phyloP scores from a whole-genome alignment of 2,329 filamentous ascomycete species.

The Fusarium dlaminii region DNA sequence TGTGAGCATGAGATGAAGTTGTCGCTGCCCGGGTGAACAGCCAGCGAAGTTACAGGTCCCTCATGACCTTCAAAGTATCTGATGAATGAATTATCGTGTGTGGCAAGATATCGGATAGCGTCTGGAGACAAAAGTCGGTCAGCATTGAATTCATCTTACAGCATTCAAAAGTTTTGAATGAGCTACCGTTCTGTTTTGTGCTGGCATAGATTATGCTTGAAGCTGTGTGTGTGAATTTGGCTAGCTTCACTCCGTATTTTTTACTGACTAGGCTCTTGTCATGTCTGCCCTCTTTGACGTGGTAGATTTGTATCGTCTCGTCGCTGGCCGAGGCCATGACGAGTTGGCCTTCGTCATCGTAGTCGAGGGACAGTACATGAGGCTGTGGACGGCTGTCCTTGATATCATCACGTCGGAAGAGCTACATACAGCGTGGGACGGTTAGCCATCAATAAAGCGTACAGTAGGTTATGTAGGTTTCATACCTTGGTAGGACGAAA shows the following conservation, averaged over 20 bases:
- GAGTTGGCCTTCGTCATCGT: conserved; percentile 93
- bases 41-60: conserved; percentile 81
- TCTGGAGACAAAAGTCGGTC: conserved; percentile 56
- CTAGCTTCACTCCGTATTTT: conserved; percentile 95
- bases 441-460: background rate
- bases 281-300: conserved; percentile 87
- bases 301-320: conserved; percentile 95
- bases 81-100: conserved; percentile 95
- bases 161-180: background rate
- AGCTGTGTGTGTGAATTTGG: conserved; percentile 91
- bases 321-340: conserved; percentile 92
- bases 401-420: conserved; percentile 67
- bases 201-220: conserved; percentile 95
- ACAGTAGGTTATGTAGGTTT: background rate
- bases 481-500: conserved; percentile 84
- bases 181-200: conserved; percentile 87
- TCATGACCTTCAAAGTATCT: conserved; percentile 96
- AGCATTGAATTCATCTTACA: background rate
- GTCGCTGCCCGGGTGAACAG: conserved; percentile 86
- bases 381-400: conserved; percentile 64
- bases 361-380: conserved; percentile 89
- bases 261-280: conserved; percentile 92
- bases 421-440: conserved; percentile 40
- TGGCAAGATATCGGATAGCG: conserved; percentile 86
- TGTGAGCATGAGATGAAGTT: conserved; percentile 91